phyloP scores from a whole-genome alignment of 2,329 filamentous ascomycete species.

The Fusarium sambucinum region DNA sequence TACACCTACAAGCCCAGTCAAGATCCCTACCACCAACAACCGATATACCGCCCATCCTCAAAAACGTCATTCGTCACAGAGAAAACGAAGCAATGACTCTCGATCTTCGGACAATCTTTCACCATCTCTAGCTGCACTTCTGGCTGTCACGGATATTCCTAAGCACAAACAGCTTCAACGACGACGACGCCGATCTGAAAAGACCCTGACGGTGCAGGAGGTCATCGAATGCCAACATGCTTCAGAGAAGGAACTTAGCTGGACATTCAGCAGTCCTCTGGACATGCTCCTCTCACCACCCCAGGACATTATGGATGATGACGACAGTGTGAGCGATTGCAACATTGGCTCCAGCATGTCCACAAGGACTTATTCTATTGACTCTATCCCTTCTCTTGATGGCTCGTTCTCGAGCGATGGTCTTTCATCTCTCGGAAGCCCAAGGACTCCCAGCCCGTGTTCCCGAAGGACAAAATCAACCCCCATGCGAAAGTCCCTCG shows the following conservation, averaged over 20 bases:
- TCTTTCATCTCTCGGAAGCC: conserved; percentile 63
- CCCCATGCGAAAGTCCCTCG: conserved; percentile 62
- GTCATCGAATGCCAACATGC: conserved; percentile 66
- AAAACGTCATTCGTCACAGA: conserved; percentile 56
- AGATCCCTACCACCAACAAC: conserved; percentile 63
- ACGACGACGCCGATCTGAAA: conserved; percentile 47
- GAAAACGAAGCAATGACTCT: conserved; percentile 55
- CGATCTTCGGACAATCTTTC: conserved; percentile 68
- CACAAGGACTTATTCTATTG: conserved; percentile 67
- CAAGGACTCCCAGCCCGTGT: conserved; percentile 55
- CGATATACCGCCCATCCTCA: conserved; percentile 53
- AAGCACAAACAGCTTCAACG: conserved; percentile 57
- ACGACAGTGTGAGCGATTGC: conserved; percentile 64
- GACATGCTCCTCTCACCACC: conserved; percentile 71
- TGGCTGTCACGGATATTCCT: conserved; percentile 73
- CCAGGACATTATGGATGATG: conserved; percentile 67
- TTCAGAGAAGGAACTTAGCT: conserved; percentile 69
- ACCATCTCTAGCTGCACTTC: conserved; percentile 69
- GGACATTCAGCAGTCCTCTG: conserved; percentile 66
- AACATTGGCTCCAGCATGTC: conserved; percentile 65
- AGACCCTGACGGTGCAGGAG: conserved; percentile 65
- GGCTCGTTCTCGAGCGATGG: conserved; percentile 66
- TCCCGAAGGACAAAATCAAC: conserved; percentile 53
- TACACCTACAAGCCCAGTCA: conserved; percentile 64
- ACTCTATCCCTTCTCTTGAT: conserved; percentile 71